Conservation (phyloP, 306 rosid species). For the Glycine tomentella region DNA sequence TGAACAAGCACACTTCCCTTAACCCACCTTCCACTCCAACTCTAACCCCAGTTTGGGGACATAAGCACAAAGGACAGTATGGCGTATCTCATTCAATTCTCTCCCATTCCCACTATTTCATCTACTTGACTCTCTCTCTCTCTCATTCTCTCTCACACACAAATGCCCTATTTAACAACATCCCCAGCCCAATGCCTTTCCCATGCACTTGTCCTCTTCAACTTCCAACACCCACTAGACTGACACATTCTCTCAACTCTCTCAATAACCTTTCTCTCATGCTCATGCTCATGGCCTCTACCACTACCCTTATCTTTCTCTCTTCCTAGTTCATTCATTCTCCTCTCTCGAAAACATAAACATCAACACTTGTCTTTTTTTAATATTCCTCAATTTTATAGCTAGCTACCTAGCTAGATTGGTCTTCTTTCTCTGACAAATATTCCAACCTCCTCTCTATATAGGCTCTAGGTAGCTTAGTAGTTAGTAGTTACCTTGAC, state of each 20-base stretch:
- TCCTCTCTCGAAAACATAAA: neutral
- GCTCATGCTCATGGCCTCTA: neutral
- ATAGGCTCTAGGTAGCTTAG: conserved; percentile 2
- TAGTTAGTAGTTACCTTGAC: neutral
- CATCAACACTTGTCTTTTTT: too few species aligned
- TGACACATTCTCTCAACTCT: conserved; percentile 8
- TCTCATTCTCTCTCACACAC: neutral
- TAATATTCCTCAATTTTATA: too few species aligned
- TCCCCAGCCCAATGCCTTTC: conserved; percentile 66
- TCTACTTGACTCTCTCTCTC: too few species aligned
- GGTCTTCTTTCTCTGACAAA: too few species aligned
- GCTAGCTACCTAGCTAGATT: too few species aligned
- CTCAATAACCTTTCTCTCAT: neutral
- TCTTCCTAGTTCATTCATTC: neutral
- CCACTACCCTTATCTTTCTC: neutral
- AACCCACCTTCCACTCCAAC: conserved; percentile 57
- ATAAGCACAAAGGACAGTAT: conserved; percentile 53
- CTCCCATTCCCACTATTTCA: conserved; percentile 34
- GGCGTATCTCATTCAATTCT: conserved; percentile 51
- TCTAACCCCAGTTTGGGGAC: conserved; percentile 71
- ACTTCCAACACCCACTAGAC: neutral
- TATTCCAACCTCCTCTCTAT: too few species aligned
- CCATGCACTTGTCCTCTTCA: conserved; percentile 71
- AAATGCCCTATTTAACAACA: conserved; percentile 58
- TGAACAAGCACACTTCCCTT: conserved; percentile 61